A percentile compares a stretch with the other conserved stretches of the same genome.
These are phyloP conservation scores for Penicillium sp. DNA, from an alignment of 2,329 filamentous ascomycete genomes.

Conservation along the genomic window DNA sequence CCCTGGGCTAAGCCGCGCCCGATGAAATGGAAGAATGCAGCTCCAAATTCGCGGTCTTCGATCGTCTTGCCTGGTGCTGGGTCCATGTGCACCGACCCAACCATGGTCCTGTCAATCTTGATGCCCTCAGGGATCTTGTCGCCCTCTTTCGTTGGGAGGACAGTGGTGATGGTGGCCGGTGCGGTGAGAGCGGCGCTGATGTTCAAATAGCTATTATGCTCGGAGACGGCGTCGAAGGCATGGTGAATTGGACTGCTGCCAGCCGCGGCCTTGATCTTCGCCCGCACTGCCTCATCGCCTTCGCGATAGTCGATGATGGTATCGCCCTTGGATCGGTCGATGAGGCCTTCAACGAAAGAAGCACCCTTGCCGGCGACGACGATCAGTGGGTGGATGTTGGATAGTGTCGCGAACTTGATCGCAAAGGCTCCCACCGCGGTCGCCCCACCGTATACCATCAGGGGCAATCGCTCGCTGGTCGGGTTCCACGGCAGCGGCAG, in stretches of 20 bases:
- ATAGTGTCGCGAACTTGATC: slow-evolving; percentile 56
- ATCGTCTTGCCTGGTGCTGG: slow-evolving; percentile 23
- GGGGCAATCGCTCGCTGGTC: slow-evolving; percentile 35
- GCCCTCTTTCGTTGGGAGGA: slow-evolving; percentile 49
- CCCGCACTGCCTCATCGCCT: slow-evolving; percentile 57
- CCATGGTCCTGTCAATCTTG: slow-evolving; percentile 40
- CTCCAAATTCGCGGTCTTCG: slow-evolving; percentile 47
- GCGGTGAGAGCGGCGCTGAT: slow-evolving; percentile 48
- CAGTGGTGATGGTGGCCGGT: slow-evolving; percentile 42
- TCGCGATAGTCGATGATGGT: slow-evolving; percentile 62
- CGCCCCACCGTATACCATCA: slow-evolving; percentile 53
- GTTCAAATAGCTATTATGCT: slow-evolving; percentile 53
- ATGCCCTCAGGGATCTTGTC: slow-evolving; percentile 44
- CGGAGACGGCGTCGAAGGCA: slow-evolving; percentile 61
- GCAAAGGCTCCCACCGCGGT: slow-evolving; percentile 61
- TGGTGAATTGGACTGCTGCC: slow-evolving; percentile 48
- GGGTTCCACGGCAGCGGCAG: slow-evolving; percentile 55
- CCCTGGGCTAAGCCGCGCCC: slow-evolving; percentile 51
- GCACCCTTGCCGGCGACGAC: slow-evolving; percentile 58
- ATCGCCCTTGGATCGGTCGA: slow-evolving; percentile 59
- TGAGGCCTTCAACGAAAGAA: slow-evolving; percentile 54
- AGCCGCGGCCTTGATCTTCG: slow-evolving; percentile 38
- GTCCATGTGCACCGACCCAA: slow-evolving; percentile 28
- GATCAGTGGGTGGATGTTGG: slow-evolving; percentile 64
- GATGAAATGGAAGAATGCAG: slow-evolving; percentile 49